Evolutionary conservation across 805 yeast species (phyloP).

Genomic region (Candida boidinii): DNA sequence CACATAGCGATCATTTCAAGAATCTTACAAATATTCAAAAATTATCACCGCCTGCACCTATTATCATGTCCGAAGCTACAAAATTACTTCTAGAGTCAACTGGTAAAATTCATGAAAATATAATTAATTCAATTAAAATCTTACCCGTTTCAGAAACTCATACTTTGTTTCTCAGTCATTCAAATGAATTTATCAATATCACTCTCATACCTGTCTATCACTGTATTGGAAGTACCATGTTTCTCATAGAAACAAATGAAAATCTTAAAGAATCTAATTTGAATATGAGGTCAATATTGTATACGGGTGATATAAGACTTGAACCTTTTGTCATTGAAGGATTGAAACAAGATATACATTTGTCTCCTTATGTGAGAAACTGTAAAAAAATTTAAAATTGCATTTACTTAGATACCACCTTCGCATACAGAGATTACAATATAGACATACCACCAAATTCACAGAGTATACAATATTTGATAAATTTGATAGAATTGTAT

Average conservation of each 20-base stretch:
- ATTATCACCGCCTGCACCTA: neutral
- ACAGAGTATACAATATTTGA: slow-evolving; percentile 6
- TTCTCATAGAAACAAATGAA: slow-evolving; percentile 4
- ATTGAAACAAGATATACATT: slow-evolving; percentile 1
- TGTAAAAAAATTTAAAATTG: slow-evolving; percentile 2
- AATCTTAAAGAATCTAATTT: neutral
- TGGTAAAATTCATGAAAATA: neutral
- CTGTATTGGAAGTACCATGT: slow-evolving; percentile 13
- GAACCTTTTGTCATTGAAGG: slow-evolving; percentile 3
- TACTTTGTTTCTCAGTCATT: neutral
- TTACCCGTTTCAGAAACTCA: slow-evolving; percentile 1
- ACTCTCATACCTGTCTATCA: slow-evolving; percentile 13
- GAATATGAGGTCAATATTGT: no score
- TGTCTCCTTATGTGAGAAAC: slow-evolving; percentile 5
- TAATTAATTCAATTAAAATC: neutral
- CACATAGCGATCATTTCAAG: slow-evolving; percentile 10
- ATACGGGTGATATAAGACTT: slow-evolving; percentile 14
- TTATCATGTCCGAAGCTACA: slow-evolving; percentile 3
- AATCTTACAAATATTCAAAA: neutral
- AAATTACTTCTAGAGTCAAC: neutral
- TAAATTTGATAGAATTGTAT: slow-evolving; percentile 5
- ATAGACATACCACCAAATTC: slow-evolving; percentile 9
- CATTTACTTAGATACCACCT: slow-evolving; percentile 14
- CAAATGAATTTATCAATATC: neutral
- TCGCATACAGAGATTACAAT: slow-evolving; percentile 7